Base-by-base conservation (phyloP, 2,329 filamentous ascomycete species). In the Ustilaginoidea virens region DNA sequence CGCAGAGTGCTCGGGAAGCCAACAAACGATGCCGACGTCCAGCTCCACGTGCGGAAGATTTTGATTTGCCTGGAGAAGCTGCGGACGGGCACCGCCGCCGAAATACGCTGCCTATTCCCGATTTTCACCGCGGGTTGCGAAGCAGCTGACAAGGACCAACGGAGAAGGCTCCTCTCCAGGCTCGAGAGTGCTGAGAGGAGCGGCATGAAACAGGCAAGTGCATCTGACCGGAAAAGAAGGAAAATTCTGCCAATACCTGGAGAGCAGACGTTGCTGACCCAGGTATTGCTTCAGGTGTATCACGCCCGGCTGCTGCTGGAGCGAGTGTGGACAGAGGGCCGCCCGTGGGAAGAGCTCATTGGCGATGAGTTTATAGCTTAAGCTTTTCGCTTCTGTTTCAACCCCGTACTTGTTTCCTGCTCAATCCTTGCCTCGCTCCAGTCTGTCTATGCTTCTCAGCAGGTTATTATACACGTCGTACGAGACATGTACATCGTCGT, bases 91-190 rank as follows among this genome's bases (percentile, higher is more conserved):
- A 74, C 74, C 17, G 73, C 72, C 11, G 79, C 80, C 0, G 81
- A 87, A 49, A 74, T 71, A 7, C 82, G 79, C 42, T 55, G 81
- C 12, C 49, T 90, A 22, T 86, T 90, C 38, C 81, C 82, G 0
- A 73, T 90, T 54, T 90, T 90, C 49, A 80, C 79, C 1, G 81
- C 81, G 1, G 82, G 81, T 0, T 86, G 80, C 39, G 79, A 90
- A 47, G 71, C 74, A 1, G 55, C 56, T 31, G 65, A 73, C 27
- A 43, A 57, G 19, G 52, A 51, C 3, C 67, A 77, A 39, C 60
- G 73, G 28, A 53, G 55, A 15, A 61, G 69, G 42, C 69, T 87
- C 21, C 55, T 80, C 42, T 66, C 71, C 39, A 61, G 80, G 27
- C 61, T 90, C 44, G 60, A 61, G 45, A 64, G 64, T 12, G 68